phyloP scores from a whole-genome alignment of 2,329 filamentous ascomycete genomes.

The Pleoardoris graminearum region DNA sequence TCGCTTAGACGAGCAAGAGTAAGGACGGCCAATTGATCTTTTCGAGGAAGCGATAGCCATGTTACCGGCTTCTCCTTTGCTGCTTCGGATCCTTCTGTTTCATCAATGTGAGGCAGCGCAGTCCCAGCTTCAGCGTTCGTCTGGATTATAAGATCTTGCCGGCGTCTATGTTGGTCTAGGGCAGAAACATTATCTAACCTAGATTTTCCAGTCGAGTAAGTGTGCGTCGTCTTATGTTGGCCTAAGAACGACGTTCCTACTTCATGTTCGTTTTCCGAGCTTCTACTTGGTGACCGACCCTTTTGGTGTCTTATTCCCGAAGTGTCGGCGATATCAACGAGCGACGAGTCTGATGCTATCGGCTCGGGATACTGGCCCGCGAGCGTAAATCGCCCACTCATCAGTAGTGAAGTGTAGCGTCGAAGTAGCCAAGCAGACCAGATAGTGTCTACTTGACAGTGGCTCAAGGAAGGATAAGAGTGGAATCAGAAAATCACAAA shows the following conservation, averaged over 20 bases:
- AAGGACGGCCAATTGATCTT: constrained; percentile 75
- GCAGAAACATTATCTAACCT: not conserved
- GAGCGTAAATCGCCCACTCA: constrained; percentile 3
- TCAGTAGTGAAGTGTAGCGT: not conserved
- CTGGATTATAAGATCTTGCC: constrained; percentile 17
- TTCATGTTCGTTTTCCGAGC: not conserved
- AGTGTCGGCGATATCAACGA: not conserved
- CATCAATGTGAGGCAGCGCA: constrained; percentile 22
- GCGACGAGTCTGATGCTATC: not conserved
- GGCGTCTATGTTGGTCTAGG: constrained; percentile 4
- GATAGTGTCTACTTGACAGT: not conserved
- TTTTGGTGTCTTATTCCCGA: not conserved
- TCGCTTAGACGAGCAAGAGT: constrained; percentile 80
- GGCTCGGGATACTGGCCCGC: constrained; percentile 2
- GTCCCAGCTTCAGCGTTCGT: constrained; percentile 25
- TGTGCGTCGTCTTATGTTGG: not conserved
- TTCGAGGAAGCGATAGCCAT: constrained; percentile 75
- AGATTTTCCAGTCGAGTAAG: not conserved
- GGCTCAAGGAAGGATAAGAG: not conserved
- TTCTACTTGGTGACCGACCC: not conserved
- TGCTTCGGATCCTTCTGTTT: constrained; percentile 27
- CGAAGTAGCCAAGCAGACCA: not conserved
- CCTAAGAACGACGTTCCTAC: not conserved
- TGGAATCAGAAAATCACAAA: not conserved
- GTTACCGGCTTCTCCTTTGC: constrained; percentile 57